Percentiles rank a stretch among this genome's conserved stretches.
Evolutionary conservation across 2,329 filamentous ascomycete genomes (phyloP).

Genomic region (Thelonectria olida): DNA sequence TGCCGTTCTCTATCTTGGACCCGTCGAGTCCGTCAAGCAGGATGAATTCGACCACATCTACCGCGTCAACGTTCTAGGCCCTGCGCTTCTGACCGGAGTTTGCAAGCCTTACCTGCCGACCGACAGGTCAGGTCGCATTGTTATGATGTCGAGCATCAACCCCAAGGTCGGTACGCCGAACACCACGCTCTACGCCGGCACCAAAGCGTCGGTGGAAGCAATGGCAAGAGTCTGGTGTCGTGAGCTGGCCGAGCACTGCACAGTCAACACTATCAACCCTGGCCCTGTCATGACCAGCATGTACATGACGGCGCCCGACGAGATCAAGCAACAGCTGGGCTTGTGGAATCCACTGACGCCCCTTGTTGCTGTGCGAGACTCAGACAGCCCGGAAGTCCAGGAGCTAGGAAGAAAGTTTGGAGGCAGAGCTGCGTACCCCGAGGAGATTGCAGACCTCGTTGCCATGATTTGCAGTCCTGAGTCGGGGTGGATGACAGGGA

Average conservation of each 20-base stretch:
- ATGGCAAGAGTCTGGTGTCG: conserved; percentile 71
- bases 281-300: conserved; percentile 45
- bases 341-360: conserved; percentile 58
- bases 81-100: conserved; percentile 64
- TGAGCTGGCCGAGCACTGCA: conserved; percentile 65
- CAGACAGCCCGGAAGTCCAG: conserved; percentile 41
- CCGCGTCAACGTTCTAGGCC: conserved; percentile 67
- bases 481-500: conserved; percentile 71
- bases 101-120: conserved; percentile 62
- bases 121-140: conserved; percentile 66
- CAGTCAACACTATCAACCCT: conserved; percentile 68
- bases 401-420: conserved; percentile 59
- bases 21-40: conserved; percentile 54
- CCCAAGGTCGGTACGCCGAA: conserved; percentile 61
- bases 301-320: conserved; percentile 62
- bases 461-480: conserved; percentile 73
- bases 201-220: conserved; percentile 68
- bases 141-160: conserved; percentile 65
- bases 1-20: conserved; percentile 58
- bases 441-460: conserved; percentile 72
- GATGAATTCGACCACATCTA: conserved; percentile 64
- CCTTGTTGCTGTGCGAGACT: conserved; percentile 49
- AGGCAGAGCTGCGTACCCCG: conserved; percentile 65
- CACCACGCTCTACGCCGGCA: conserved; percentile 68
- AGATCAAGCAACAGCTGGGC: conserved; percentile 50